Percentiles rank a stretch among this genome's conserved stretches.
Evolutionary conservation across 805 yeast species (phyloP).

Genomic region (Cyberlindnera nakhonratchasimensis): DNA sequence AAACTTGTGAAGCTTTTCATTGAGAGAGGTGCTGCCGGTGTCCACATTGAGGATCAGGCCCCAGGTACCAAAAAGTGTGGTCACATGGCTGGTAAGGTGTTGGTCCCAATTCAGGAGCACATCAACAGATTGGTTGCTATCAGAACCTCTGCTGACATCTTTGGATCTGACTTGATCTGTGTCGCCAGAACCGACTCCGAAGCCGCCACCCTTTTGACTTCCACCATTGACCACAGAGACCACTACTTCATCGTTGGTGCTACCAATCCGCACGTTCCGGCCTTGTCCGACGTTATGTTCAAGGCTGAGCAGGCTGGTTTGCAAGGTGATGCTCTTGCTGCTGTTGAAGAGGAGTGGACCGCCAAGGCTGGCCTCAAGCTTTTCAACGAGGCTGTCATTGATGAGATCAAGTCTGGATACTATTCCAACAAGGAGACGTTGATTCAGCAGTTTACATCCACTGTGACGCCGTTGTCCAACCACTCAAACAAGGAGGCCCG

Average conservation of each 20-base stretch:
- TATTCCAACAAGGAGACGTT: conserved; percentile 58
- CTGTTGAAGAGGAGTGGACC: conserved; percentile 80
- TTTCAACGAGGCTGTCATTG: conserved; percentile 89
- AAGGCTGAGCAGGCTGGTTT: conserved; percentile 77
- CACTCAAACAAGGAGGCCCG: conserved; percentile 80
- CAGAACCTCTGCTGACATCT: conserved; percentile 91
- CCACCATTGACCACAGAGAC: conserved; percentile 92
- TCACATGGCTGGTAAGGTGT: conserved; percentile 98
- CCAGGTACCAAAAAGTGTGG: conserved; percentile 99
- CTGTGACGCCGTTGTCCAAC: conserved; percentile 71
- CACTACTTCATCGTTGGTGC: conserved; percentile 90
- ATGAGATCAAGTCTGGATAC: conserved; percentile 63
- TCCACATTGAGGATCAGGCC: conserved; percentile 98
- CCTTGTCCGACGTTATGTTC: conserved; percentile 72
- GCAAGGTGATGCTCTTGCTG: conserved; percentile 65
- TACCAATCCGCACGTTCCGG: conserved; percentile 77
- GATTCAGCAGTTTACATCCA: conserved; percentile 59
- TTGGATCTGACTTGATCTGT: conserved; percentile 78
- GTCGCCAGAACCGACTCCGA: conserved; percentile 98
- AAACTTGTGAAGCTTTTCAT: conserved; percentile 94
- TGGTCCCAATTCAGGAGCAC: conserved; percentile 97
- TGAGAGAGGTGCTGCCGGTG: conserved; percentile 98
- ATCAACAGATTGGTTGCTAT: conserved; percentile 91
- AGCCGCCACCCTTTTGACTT: conserved; percentile 92
- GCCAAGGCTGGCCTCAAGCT: conserved; percentile 78